These are phyloP conservation scores for Drechslera avenae DNA, from an alignment of 2,329 filamentous ascomycete species.

Conservation along the genomic window DNA sequence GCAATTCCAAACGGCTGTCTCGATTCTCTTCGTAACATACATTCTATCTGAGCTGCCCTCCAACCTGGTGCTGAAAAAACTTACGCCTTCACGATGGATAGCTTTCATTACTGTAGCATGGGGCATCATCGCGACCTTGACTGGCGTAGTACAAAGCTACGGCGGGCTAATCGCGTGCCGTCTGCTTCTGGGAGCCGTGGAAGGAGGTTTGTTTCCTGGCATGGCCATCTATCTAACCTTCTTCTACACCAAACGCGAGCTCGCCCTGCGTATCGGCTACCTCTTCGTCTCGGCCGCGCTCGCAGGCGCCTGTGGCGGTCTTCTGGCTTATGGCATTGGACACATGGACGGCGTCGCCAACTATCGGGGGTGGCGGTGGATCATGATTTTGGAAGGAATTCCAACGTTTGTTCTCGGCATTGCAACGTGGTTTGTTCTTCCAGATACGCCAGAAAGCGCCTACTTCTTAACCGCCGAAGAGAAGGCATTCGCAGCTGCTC, in stretches of 20 bases:
- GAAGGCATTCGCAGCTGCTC: slow-evolving; percentile 60
- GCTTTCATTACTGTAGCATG: slow-evolving; percentile 65
- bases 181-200: slow-evolving; percentile 69
- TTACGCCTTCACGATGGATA: slow-evolving; percentile 56
- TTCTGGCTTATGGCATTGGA: slow-evolving; percentile 75
- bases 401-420: slow-evolving; percentile 61
- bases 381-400: slow-evolving; percentile 68
- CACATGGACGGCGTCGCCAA: slow-evolving; percentile 71
- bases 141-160: slow-evolving; percentile 70
- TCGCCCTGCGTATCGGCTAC: slow-evolving; percentile 74
- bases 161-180: slow-evolving; percentile 70
- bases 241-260: slow-evolving; percentile 76
- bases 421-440: slow-evolving; percentile 62
- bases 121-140: slow-evolving; percentile 68
- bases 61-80: slow-evolving; percentile 54
- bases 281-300: slow-evolving; percentile 73
- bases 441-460: slow-evolving; percentile 69
- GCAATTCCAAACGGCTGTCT: slow-evolving; percentile 67
- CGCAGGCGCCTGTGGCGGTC: slow-evolving; percentile 72
- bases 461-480: slow-evolving; percentile 66
- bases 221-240: slow-evolving; percentile 73
- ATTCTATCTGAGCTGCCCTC: slow-evolving; percentile 53
- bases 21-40: slow-evolving; percentile 54
- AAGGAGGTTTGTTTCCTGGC: slow-evolving; percentile 73
- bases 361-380: slow-evolving; percentile 72